Percentiles rank a stretch among this genome's conserved stretches.
phyloP scores from a whole-genome alignment of 768 basidiomycete genomes.

The Pholiota molesta region DNA sequence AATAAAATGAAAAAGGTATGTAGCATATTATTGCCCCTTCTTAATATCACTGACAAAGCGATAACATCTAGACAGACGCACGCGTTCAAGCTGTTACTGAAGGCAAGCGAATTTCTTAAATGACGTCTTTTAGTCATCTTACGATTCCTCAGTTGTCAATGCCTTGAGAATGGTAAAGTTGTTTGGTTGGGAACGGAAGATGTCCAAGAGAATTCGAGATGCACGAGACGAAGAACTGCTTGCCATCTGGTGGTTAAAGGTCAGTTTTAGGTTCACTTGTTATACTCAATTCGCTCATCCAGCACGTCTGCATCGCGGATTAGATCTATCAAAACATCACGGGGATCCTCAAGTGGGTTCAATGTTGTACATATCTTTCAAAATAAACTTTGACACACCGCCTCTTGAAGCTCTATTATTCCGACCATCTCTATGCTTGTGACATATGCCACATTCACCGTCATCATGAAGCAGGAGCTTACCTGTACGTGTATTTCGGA shows the following conservation, averaged over 20 bases:
- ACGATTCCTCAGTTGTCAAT: constrained; percentile 43
- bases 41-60: background rate
- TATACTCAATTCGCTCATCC: background rate
- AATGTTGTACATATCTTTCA: background rate
- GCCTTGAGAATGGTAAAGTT: constrained; percentile 70
- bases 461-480: constrained; percentile 41
- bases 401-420: constrained; percentile 48
- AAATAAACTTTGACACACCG: background rate
- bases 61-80: constrained; percentile 42
- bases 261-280: constrained; percentile 20
- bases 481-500: constrained; percentile 18
- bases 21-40: background rate
- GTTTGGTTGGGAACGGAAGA: constrained; percentile 67
- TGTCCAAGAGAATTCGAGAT: constrained; percentile 51
- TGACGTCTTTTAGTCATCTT: background rate
- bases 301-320: background rate
- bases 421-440: constrained; percentile 67
- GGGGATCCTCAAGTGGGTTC: background rate
- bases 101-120: constrained; percentile 32
- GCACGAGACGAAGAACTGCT: constrained; percentile 64
- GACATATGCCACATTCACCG: constrained; percentile 60
- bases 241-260: constrained; percentile 53
- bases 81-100: constrained; percentile 65
- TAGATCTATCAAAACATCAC: background rate
- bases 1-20: constrained; percentile 48